Evolutionary conservation across 2,329 filamentous ascomycete genomes (phyloP), one percentile per base, ranked within the genome.

Genomic region (Hypoxylon sp.): DNA sequence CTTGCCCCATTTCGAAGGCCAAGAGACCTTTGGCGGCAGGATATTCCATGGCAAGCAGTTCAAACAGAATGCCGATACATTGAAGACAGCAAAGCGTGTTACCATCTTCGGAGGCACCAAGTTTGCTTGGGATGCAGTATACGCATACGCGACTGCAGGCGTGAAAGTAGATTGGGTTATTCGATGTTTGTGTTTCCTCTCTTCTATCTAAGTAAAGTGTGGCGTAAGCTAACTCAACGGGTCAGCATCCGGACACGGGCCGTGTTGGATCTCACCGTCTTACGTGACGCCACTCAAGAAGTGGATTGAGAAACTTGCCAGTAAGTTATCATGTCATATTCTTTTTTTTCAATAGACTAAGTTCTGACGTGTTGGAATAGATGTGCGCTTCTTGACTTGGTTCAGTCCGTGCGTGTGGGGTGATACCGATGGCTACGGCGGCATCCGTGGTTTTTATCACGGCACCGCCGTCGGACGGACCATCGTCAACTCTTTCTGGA

Each of bases 341-440:
- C 7, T 20, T 8, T 44, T 37, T 37, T 5, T 14, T 20, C 35
- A 27, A 50, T 14, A 46, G 3, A 25, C 27, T 22, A 30, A 60
- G 5, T 50, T n/a, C 51, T 68, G 40, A 68, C 57, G 25, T 33
- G 48, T 10, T 11, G 14, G 0, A 7, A n/a, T 58, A 83, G 82
- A 85, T 33, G 91, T 88, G 0, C 88, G 92, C 0, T 84, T 92
- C 70, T 80, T 94, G 59, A 91, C 89, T 1, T 94, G 90, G 89
- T 89, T 95, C 78, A 90, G 88, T 57, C 92, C 92, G 0, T 94
- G 91, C 75, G 85, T 91, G 13, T 95, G 91, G 90, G 90, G 89
- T 3, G 82, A 84, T 1, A 86, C 84, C 1, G 90, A 89, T 74
- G 90, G 90, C 0, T 91, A 86, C 70, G 81, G 84, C 11, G 80